Conservation (phyloP, 2,329 filamentous ascomycete genomes). For the Nectriaceae sp. region DNA sequence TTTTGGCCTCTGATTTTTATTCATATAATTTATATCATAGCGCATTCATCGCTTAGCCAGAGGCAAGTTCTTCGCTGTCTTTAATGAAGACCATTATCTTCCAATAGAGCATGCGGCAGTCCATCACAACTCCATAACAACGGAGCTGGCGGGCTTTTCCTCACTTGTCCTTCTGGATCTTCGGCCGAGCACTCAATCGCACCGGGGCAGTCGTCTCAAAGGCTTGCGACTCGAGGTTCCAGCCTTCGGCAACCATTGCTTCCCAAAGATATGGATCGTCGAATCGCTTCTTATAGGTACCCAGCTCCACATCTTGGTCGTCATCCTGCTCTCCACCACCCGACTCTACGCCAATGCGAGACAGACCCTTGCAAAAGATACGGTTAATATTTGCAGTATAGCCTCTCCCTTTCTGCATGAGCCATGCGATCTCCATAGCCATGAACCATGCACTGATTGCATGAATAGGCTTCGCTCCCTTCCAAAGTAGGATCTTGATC, state of each 20-base stretch:
- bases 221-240: constrained; percentile 36
- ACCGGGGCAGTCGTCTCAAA: constrained; percentile 41
- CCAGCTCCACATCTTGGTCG: constrained; percentile 1
- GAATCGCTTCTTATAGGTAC: constrained; percentile 21
- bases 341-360: constrained; percentile 1
- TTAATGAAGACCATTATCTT: too few relatives aligned
- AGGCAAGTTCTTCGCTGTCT: too few relatives aligned
- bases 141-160: too few relatives aligned
- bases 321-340: background rate
- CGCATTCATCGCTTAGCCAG: too few relatives aligned
- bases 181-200: constrained; percentile 28
- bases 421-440: constrained; percentile 40
- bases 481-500: constrained; percentile 40
- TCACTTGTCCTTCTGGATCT: constrained; percentile 30
- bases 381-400: constrained; percentile 23
- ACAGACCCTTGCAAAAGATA: constrained; percentile 13
- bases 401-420: constrained; percentile 23
- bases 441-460: constrained; percentile 39
- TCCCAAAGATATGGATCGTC: constrained; percentile 30
- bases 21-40: too few relatives aligned
- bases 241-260: constrained; percentile 31
- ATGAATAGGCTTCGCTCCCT: constrained; percentile 29
- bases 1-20: too few relatives aligned
- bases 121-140: too few relatives aligned
- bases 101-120: too few relatives aligned